phyloP scores from a whole-genome alignment of 2,329 filamentous ascomycete species.

The Triangularia verruculosa region DNA sequence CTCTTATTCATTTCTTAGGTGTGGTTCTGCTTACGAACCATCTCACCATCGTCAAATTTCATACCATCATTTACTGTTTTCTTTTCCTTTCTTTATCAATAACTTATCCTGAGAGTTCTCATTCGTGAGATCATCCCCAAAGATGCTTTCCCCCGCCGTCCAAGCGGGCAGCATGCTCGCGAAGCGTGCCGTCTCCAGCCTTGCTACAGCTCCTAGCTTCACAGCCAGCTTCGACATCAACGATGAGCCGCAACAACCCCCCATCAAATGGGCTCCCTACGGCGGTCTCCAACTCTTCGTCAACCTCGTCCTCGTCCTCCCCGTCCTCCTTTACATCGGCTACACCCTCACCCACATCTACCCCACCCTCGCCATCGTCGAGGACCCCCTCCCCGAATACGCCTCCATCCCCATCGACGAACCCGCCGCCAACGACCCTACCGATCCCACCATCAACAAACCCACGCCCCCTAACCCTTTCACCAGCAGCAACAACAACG shows the following conservation, averaged over 20 bases:
- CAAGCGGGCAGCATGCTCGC: not conserved
- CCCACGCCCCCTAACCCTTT: too few species aligned
- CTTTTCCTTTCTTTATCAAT: not conserved
- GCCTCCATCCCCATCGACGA: constrained; percentile 48
- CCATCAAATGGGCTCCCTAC: constrained; percentile 46
- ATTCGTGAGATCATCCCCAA: not conserved
- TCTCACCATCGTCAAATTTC: not conserved
- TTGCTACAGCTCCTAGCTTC: not conserved
- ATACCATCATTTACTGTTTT: not conserved
- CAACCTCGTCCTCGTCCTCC: not conserved
- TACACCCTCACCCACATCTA: constrained; percentile 53
- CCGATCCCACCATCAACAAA: constrained; percentile 37
- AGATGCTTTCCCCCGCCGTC: not conserved
- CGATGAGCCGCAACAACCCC: constrained; percentile 28
- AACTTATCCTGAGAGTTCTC: not conserved
- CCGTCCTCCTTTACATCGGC: constrained; percentile 35
- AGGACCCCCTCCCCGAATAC: constrained; percentile 57
- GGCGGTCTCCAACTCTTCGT: not conserved
- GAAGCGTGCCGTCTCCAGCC: not conserved
- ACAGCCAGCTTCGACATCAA: not conserved
- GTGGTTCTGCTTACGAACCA: not conserved
- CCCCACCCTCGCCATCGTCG: constrained; percentile 55
- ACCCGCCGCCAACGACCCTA: constrained; percentile 34
- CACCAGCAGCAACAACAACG: constrained; percentile 34
- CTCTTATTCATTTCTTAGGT: not conserved